Evolutionary conservation across 108 stramenopile genomes (phyloP).

Genomic region (Cyclotella sp.): DNA sequence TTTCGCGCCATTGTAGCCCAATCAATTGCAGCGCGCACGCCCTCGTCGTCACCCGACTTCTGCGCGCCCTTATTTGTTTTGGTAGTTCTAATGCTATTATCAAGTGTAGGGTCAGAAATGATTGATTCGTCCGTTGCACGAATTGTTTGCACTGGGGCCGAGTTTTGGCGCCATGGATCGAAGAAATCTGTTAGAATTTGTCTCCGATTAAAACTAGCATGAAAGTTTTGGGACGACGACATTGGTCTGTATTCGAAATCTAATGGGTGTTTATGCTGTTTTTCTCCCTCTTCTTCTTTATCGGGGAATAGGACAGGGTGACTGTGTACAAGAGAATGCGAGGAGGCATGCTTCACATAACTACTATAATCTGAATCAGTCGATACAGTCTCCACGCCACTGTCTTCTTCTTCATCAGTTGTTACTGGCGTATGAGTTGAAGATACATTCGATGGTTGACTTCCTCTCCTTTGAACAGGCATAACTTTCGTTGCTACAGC

Average conservation of each 20-base stretch:
- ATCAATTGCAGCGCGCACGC: background rate
- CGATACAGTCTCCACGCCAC: constrained; percentile 1
- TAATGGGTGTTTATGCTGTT: background rate
- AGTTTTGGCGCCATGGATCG: background rate
- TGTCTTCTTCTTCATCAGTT: constrained; percentile 7
- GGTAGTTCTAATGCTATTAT: constrained; percentile 11
- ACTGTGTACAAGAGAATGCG: background rate
- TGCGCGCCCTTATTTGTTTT: background rate
- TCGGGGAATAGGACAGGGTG: no score
- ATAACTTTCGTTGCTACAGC: background rate
- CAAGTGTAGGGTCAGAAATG: constrained; percentile 4
- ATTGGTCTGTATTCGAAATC: constrained; percentile 11
- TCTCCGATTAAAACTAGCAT: background rate
- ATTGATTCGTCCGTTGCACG: background rate
- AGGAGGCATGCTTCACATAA: background rate
- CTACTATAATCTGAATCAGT: constrained; percentile 5
- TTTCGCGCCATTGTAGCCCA: background rate
- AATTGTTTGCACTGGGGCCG: background rate
- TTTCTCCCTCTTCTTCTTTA: background rate
- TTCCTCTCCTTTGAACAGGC: background rate
- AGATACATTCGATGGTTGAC: background rate
- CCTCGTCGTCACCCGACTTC: background rate
- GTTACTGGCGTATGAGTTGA: constrained; percentile 6
- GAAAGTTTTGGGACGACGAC: background rate
- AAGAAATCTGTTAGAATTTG: constrained; percentile 5